A percentile compares a stretch with the other conserved stretches of the same genome.
These are phyloP conservation scores for Lactifluus volemus DNA, from an alignment of 768 basidiomycete species.

Conservation along the genomic window DNA sequence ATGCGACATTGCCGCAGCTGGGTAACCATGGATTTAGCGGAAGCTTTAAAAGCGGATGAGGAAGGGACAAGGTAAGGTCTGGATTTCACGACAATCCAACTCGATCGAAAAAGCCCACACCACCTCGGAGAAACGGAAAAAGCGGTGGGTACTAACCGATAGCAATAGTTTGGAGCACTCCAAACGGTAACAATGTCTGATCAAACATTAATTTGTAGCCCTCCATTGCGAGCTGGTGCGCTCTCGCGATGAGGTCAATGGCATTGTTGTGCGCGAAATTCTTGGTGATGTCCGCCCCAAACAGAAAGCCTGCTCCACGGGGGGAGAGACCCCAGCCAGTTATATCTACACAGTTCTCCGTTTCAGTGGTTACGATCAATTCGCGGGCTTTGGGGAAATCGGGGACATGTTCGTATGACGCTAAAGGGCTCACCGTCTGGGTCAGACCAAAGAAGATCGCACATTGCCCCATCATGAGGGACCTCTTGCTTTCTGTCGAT, in stretches of 20 bases:
- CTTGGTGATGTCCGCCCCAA: constrained; percentile 89
- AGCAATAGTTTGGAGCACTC: constrained; percentile 98
- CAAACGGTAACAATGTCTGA: constrained; percentile 93
- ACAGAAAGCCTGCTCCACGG: constrained; percentile 93
- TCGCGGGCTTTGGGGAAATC: neutral
- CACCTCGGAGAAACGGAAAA: neutral
- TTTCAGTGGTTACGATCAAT: neutral
- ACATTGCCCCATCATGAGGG: constrained; percentile 98
- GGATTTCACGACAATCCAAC: neutral
- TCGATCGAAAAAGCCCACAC: neutral
- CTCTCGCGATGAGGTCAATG: constrained; percentile 91
- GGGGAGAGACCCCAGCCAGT: constrained; percentile 94
- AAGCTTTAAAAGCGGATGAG: neutral
- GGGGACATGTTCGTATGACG: neutral
- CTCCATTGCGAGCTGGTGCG: constrained; percentile 97
- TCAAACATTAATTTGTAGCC: constrained; percentile 98
- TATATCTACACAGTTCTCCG: constrained; percentile 47
- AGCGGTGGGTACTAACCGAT: constrained; percentile 53
- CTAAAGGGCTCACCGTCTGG: constrained; percentile 67
- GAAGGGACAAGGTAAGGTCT: neutral
- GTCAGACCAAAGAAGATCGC: constrained; percentile 98
- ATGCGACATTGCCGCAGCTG: constrained; percentile 94
- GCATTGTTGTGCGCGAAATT: constrained; percentile 84
- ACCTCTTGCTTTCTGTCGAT: constrained; percentile 97
- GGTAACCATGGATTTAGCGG: neutral